Conservation (phyloP, 176 grass and related monocot genomes). For the Zizania latifolia region DNA sequence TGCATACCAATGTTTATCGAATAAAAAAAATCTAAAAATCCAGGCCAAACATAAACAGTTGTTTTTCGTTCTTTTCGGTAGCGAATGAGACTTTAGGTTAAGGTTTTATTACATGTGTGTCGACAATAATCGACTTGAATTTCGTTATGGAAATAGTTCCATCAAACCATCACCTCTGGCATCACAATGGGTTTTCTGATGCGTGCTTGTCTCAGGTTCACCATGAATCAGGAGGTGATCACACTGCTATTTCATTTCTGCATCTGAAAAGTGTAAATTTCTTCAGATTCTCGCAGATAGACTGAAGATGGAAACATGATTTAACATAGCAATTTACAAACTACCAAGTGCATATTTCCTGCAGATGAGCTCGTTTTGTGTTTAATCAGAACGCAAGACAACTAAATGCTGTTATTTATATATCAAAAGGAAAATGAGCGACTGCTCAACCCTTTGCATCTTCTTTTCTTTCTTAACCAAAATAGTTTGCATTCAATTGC, state of each 20-base stretch:
- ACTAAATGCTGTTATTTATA: background rate
- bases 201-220: no score
- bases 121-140: background rate
- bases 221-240: no score
- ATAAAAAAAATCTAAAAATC: background rate
- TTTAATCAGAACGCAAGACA: constrained; percentile 15
- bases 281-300: background rate
- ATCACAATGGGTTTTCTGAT: background rate
- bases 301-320: background rate
- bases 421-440: background rate
- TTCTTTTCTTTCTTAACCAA: background rate
- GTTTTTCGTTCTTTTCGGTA: background rate
- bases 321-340: constrained; percentile 5
- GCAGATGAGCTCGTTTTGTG: background rate
- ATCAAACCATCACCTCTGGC: background rate
- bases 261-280: background rate
- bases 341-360: background rate
- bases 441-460: background rate
- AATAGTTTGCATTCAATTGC: background rate
- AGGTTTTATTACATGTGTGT: background rate
- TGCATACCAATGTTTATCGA: background rate
- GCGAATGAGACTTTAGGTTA: background rate
- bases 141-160: background rate
- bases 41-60: background rate
- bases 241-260: constrained; percentile 11